phyloP scores from a whole-genome alignment of 345 rosid genomes.

The Ailanthus altissimus region DNA sequence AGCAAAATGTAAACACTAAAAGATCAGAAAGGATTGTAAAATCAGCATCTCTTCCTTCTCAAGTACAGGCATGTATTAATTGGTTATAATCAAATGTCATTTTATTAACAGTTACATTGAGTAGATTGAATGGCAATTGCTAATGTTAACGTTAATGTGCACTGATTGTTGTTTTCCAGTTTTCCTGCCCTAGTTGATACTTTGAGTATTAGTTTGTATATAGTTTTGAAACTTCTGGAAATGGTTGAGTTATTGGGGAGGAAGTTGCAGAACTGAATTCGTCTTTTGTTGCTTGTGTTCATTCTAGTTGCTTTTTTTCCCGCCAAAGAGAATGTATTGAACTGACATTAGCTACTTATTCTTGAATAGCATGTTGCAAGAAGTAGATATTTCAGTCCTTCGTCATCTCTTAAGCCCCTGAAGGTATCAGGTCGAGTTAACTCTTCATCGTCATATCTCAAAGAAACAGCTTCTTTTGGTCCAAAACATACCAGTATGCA shows the following conservation, averaged over 20 bases:
- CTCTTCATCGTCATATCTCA: conserved; percentile 20
- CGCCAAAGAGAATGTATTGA: neutral
- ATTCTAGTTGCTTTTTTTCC: too few species aligned
- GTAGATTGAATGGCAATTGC: too few species aligned
- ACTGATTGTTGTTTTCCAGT: too few species aligned
- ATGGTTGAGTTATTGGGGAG: too few species aligned
- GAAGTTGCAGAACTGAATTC: too few species aligned
- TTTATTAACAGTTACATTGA: too few species aligned
- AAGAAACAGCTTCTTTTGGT: conserved; percentile 29
- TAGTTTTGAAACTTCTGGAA: too few species aligned
- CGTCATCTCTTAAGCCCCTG: conserved; percentile 28
- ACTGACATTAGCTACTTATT: conserved; percentile 19
- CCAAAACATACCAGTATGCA: conserved; percentile 29
- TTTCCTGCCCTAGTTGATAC: too few species aligned
- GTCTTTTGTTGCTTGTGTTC: too few species aligned
- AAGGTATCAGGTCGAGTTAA: conserved; percentile 21
- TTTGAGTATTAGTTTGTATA: too few species aligned
- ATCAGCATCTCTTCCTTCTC: conserved; percentile 8
- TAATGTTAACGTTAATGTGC: too few species aligned
- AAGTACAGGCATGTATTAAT: conserved; percentile 21
- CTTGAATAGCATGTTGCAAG: conserved; percentile 25
- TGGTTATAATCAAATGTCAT: neutral
- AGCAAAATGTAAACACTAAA: conserved; percentile 10
- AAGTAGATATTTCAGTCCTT: conserved; percentile 18
- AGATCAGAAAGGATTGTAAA: conserved; percentile 14